Evolutionary conservation across 75 land plant species (phyloP).

Genomic region (Chamaecyparis obtusa): DNA sequence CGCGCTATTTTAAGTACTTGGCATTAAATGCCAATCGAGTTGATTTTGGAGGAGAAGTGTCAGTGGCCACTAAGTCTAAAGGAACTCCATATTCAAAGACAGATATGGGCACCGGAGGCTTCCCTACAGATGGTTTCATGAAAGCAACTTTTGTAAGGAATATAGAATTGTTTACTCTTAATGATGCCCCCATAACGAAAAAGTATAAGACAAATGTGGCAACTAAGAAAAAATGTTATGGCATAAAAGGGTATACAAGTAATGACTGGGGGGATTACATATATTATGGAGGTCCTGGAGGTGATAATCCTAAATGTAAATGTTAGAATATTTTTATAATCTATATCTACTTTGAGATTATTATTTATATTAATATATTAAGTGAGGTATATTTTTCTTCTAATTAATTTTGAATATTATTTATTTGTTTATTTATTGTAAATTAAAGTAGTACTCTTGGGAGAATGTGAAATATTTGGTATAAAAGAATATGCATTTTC

Average conservation of each 20-base stretch:
- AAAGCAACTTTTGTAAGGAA: background rate
- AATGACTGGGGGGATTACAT: background rate
- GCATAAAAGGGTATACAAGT: background rate
- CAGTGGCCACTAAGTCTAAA: background rate
- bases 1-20: background rate
- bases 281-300: background rate
- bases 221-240: background rate
- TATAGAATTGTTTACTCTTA: no score
- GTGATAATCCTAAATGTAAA: background rate
- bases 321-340: no score
- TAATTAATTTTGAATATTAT: no score
- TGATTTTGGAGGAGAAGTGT: background rate
- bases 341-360: no score
- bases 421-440: no score
- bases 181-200: background rate
- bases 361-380: no score
- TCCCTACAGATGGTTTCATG: background rate
- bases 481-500: no score
- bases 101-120: background rate
- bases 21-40: background rate
- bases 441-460: no score
- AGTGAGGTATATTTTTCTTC: no score
- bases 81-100: background rate
- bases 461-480: no score
- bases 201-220: background rate